These are phyloP conservation scores for Wickerhamomyces rabaulensis DNA, from an alignment of 805 yeast genomes.

Conservation along the genomic window DNA sequence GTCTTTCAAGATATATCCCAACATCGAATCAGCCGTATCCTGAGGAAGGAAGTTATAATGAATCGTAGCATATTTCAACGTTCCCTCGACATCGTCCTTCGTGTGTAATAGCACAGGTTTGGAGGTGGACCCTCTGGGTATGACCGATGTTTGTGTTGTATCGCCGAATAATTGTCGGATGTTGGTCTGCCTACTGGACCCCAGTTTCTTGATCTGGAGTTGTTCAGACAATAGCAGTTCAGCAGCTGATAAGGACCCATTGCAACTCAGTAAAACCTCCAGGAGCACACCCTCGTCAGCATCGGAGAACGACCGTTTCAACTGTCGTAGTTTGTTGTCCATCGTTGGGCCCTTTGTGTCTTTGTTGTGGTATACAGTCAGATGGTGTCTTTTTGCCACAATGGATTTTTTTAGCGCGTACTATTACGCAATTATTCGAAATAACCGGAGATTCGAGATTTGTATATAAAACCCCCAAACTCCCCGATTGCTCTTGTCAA, in stretches of 20 bases:
- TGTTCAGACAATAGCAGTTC: slow-evolving; percentile 35
- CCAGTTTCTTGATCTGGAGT: slow-evolving; percentile 8
- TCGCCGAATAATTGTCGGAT: slow-evolving; percentile 17
- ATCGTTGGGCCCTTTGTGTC: slow-evolving; percentile 21
- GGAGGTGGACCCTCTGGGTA: slow-evolving; percentile 5
- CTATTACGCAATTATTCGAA: too few relatives aligned
- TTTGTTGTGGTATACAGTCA: too few relatives aligned
- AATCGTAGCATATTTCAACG: slow-evolving; percentile 48
- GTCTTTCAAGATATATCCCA: slow-evolving; percentile 38
- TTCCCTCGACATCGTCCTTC: slow-evolving; percentile 43
- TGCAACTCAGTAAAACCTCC: slow-evolving; percentile 49
- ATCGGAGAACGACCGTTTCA: slow-evolving; percentile 36
- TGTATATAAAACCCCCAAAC: too few relatives aligned
- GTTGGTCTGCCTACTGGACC: slow-evolving; percentile 14
- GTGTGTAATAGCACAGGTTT: slow-evolving; percentile 39
- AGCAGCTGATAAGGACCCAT: slow-evolving; percentile 44
- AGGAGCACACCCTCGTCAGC: slow-evolving; percentile 36
- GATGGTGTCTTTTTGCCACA: too few relatives aligned
- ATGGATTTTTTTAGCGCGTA: too few relatives aligned
- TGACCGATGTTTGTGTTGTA: slow-evolving; percentile 12
- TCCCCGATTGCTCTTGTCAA: too few relatives aligned
- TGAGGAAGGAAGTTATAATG: slow-evolving; percentile 48
- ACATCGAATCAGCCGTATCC: slow-evolving; percentile 40
- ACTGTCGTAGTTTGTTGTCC: slow-evolving; percentile 32
- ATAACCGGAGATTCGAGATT: too few relatives aligned